Conservation (phyloP, 2,329 filamentous ascomycete genomes). For the Nothopassalora personata region DNA sequence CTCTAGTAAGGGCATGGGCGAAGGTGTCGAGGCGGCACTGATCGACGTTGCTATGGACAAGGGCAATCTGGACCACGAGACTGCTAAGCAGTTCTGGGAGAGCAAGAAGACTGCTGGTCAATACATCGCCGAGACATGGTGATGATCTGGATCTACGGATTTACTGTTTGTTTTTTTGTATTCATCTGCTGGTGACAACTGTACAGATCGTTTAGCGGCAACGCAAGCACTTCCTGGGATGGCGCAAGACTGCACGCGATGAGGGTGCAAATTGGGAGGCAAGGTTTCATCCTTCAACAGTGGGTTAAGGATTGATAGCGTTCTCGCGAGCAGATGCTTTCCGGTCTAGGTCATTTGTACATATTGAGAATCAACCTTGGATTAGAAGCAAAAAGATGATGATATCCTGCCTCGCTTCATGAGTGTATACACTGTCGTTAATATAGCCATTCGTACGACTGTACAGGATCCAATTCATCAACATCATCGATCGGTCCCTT, state of each 20-base stretch:
- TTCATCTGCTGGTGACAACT: background rate
- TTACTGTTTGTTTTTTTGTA: background rate
- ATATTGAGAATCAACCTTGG: background rate
- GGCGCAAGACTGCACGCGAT: background rate
- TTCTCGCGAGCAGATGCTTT: constrained; percentile 1
- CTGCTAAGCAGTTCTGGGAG: constrained; percentile 83
- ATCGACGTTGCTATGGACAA: constrained; percentile 89
- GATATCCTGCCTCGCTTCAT: background rate
- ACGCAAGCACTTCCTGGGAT: background rate
- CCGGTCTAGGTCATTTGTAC: background rate
- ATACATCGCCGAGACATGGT: constrained; percentile 70
- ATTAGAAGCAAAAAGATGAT: background rate
- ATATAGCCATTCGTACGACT: too few relatives aligned
- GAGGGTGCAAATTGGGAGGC: background rate
- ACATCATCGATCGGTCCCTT: background rate
- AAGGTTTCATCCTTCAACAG: background rate
- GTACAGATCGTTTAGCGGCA: background rate
- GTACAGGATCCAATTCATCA: too few relatives aligned
- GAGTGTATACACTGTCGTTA: background rate
- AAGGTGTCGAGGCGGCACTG: constrained; percentile 83
- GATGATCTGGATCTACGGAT: background rate
- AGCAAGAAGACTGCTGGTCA: constrained; percentile 88
- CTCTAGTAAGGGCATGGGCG: constrained; percentile 92
- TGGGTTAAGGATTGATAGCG: background rate
- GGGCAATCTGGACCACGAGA: constrained; percentile 75